Percentiles rank a stretch among this genome's conserved stretches.
phyloP scores from a whole-genome alignment of 331 rosid species.

The Spiraea crenata region DNA sequence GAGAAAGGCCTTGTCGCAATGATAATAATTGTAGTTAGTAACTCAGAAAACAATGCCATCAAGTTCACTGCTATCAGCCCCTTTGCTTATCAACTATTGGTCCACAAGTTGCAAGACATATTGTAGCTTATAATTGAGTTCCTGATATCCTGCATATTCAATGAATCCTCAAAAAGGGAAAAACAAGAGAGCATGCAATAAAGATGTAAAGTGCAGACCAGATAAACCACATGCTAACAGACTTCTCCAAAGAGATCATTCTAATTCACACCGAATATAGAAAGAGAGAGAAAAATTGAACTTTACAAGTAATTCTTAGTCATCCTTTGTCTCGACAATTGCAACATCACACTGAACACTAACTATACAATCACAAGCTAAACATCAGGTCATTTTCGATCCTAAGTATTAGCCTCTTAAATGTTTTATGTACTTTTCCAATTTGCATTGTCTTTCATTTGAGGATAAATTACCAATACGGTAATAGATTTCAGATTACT shows the following conservation, averaged over 20 bases:
- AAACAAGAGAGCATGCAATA: not conserved
- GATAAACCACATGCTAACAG: not conserved
- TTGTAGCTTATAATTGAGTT: constrained; percentile 12
- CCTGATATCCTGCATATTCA: constrained; percentile 34
- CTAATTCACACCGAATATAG: not conserved
- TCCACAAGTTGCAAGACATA: constrained; percentile 22
- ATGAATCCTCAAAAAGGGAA: not conserved
- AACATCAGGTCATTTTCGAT: not conserved
- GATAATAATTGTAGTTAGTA: constrained; percentile 29
- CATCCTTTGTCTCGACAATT: not conserved
- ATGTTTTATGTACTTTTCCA: not conserved
- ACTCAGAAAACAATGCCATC: constrained; percentile 54
- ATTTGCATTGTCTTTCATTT: too few relatives aligned
- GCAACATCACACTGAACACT: not conserved
- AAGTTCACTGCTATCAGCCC: constrained; percentile 15
- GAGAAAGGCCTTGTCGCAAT: constrained; percentile 50
- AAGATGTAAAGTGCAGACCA: not conserved
- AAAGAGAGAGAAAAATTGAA: not conserved
- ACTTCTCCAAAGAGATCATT: not conserved
- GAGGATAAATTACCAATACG: too few relatives aligned
- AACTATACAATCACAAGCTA: too few relatives aligned
- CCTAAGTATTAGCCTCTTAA: not conserved
- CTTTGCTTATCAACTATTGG: constrained; percentile 34
- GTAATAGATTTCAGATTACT: not conserved
- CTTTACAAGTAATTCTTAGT: too few relatives aligned